Conservation (phyloP, 1,284 basidiomycete genomes). For the Irpex sp. region DNA sequence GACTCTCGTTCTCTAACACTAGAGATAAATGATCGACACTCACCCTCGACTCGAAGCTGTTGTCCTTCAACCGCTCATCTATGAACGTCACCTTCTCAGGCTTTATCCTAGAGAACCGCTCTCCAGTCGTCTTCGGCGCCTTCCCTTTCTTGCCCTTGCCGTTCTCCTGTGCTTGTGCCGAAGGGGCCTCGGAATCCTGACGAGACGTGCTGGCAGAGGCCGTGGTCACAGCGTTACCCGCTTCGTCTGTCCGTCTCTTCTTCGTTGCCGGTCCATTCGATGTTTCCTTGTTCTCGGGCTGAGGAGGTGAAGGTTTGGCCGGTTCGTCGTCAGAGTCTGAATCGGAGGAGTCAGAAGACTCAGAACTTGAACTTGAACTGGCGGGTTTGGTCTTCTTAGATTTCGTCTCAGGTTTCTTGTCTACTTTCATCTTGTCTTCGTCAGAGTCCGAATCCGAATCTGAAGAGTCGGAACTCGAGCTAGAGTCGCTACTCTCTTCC, state of each 20-base stretch:
- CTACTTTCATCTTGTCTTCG: neutral
- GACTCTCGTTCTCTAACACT: neutral
- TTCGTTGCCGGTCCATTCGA: slow-evolving; percentile 36
- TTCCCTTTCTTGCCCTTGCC: slow-evolving; percentile 23
- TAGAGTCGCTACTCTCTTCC: neutral
- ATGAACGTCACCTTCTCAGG: slow-evolving; percentile 51
- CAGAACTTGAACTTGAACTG: slow-evolving; percentile 6
- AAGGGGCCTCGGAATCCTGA: slow-evolving; percentile 7
- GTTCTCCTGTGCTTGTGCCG: slow-evolving; percentile 24
- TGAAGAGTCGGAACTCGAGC: slow-evolving; percentile 7
- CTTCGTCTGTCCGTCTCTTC: slow-evolving; percentile 50
- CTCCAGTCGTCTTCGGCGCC: slow-evolving; percentile 4
- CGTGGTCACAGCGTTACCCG: slow-evolving; percentile 45
- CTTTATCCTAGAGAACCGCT: slow-evolving; percentile 80
- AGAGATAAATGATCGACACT: slow-evolving; percentile 18
- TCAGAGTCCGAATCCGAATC: slow-evolving; percentile 2
- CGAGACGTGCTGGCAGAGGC: slow-evolving; percentile 21
- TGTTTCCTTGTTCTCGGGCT: neutral
- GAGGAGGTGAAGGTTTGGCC: slow-evolving; percentile 5
- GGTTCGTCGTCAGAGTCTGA: slow-evolving; percentile 23
- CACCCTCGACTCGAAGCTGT: slow-evolving; percentile 81
- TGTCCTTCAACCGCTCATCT: slow-evolving; percentile 67
- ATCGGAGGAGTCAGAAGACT: slow-evolving; percentile 4
- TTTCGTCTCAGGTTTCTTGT: neutral
- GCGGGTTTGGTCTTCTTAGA: neutral